Conservation (phyloP, 768 basidiomycete species). For the Leccinum olivaceopallidum region DNA sequence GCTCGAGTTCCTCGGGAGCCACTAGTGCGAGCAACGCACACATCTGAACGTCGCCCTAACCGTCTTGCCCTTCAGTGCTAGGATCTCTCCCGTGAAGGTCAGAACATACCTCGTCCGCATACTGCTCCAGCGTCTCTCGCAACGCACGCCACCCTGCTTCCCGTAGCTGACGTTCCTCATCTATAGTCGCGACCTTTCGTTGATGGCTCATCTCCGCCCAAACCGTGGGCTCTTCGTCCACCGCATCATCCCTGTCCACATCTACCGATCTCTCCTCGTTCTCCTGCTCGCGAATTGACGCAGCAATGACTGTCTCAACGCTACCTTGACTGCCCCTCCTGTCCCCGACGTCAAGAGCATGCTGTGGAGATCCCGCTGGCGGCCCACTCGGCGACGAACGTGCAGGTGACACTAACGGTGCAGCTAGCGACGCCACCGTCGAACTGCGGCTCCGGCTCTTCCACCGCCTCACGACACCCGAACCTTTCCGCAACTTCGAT, state of each 20-base stretch:
- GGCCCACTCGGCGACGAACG: constrained; percentile 15
- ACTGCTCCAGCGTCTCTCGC: constrained; percentile 55
- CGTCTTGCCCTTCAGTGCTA: constrained; percentile 2
- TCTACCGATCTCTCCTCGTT: constrained; percentile 20
- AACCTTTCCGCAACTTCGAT: constrained; percentile 33
- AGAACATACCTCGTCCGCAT: constrained; percentile 55
- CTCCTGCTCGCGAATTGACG: constrained; percentile 43
- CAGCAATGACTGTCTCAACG: constrained; percentile 68
- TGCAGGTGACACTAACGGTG: constrained; percentile 30
- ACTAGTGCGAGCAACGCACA: constrained; percentile 71
- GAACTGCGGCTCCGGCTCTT: constrained; percentile 61
- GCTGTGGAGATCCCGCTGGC: constrained; percentile 16
- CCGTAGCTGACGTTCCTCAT: constrained; percentile 51
- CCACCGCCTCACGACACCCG: constrained; percentile 17
- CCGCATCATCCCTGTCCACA: constrained; percentile 28
- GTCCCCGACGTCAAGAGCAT: constrained; percentile 24
- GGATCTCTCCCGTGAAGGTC: not conserved
- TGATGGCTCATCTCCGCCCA: constrained; percentile 31
- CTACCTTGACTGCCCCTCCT: constrained; percentile 65
- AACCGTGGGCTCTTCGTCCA: constrained; percentile 27
- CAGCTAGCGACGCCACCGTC: constrained; percentile 62
- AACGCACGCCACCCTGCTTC: constrained; percentile 60
- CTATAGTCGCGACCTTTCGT: constrained; percentile 31
- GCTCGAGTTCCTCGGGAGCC: constrained; percentile 55
- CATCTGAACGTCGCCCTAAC: constrained; percentile 77